Conservation (phyloP, 305 asterid genomes). For the Petunia hybrid region DNA sequence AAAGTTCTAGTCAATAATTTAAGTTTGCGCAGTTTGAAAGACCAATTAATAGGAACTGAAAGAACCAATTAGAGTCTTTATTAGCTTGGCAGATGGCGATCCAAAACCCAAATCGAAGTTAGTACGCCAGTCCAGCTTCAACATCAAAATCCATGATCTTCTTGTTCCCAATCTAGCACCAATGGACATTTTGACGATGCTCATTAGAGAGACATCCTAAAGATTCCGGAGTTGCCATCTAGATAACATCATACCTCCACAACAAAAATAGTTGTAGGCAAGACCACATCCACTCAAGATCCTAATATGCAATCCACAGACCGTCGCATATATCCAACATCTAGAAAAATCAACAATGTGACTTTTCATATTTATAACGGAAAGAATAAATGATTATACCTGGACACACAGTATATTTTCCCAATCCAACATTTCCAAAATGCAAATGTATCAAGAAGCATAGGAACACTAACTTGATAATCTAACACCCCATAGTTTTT, state of each 20-base stretch:
- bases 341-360: conserved; percentile 64
- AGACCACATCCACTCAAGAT: conserved; percentile 43
- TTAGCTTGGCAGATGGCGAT: conserved; percentile 47
- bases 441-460: conserved; percentile 16
- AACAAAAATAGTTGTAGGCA: conserved; percentile 77
- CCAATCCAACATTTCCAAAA: neutral
- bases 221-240: conserved; percentile 70
- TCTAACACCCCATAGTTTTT: conserved; percentile 16
- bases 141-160: conserved; percentile 78
- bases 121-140: conserved; percentile 71
- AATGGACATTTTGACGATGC: conserved; percentile 77
- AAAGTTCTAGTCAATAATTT: conserved; percentile 48
- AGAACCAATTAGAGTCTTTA: conserved; percentile 44
- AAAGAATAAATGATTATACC: conserved; percentile 32
- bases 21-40: conserved; percentile 40
- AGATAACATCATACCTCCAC: conserved; percentile 79
- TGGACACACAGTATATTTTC: conserved; percentile 27
- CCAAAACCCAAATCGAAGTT: conserved; percentile 62
- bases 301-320: conserved; percentile 90
- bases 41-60: conserved; percentile 45
- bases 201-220: conserved; percentile 80
- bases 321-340: conserved; percentile 75
- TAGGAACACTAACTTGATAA: conserved; percentile 2
- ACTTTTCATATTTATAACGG: conserved; percentile 55
- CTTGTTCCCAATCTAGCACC: conserved; percentile 88